Conservation (phyloP, 1,284 basidiomycete species). For the Rhodotorula glutinis region DNA sequence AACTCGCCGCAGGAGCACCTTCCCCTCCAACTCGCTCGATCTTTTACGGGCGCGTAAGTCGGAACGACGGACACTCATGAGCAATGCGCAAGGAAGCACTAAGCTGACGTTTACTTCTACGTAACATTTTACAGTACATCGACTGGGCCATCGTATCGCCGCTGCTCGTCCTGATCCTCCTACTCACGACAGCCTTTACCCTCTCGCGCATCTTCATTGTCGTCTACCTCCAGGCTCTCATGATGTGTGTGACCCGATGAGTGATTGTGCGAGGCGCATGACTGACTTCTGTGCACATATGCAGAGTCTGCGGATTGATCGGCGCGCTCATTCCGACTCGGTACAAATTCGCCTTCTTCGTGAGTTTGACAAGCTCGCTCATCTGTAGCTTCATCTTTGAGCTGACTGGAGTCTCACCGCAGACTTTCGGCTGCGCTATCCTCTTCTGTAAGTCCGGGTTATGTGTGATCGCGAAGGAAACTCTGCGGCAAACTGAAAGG, state of each 20-base stretch:
- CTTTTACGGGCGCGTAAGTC: conserved; percentile 8
- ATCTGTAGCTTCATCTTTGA: background rate
- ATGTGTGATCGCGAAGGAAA: no score
- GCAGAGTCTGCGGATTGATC: conserved; percentile 1
- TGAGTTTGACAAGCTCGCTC: background rate
- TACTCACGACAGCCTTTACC: conserved; percentile 58
- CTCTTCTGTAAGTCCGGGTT: conserved; percentile 8
- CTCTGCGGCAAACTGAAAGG: background rate
- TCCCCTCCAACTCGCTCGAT: conserved; percentile 9
- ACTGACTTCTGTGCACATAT: no score
- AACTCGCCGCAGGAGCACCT: background rate
- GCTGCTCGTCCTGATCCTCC: conserved; percentile 56
- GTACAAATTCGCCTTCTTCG: conserved; percentile 8
- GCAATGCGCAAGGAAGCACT: background rate
- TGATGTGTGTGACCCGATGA: background rate
- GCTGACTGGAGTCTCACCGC: background rate
- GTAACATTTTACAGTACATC: conserved; percentile 53
- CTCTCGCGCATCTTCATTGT: conserved; percentile 57
- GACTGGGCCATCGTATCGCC: conserved; percentile 60
- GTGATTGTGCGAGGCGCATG: no score
- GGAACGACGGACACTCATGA: no score
- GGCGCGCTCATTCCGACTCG: conserved; percentile 1
- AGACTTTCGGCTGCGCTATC: background rate
- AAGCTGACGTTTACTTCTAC: background rate
- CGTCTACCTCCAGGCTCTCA: conserved; percentile 54